A percentile compares a stretch with the other conserved stretches of the same genome.
Evolutionary conservation across 1,139 yeast genomes (phyloP).

Genomic region (Spencermartinsiella ligniputridi): DNA sequence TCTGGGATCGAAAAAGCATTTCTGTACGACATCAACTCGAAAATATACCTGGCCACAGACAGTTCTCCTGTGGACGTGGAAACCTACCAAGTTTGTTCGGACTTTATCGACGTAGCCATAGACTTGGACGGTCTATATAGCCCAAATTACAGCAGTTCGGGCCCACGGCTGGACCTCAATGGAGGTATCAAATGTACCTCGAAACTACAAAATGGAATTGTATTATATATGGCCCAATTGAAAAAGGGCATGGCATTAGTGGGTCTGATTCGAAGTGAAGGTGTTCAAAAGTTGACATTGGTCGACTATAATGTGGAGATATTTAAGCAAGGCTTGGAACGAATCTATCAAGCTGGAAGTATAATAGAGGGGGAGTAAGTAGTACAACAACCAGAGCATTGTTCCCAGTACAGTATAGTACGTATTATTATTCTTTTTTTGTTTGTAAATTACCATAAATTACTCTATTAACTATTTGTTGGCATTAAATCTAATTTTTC

Average conservation of each 20-base stretch:
- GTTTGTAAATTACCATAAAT: not conserved
- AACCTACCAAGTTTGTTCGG: conserved; percentile 95
- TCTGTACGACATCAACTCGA: conserved; percentile 86
- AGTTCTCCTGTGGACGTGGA: conserved; percentile 94
- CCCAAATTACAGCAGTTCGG: conserved; percentile 5
- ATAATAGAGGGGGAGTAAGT: not conserved
- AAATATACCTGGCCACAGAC: conserved; percentile 93
- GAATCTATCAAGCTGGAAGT: conserved; percentile 51
- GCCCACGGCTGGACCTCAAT: not conserved
- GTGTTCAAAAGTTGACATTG: conserved; percentile 50
- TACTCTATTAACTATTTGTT: conserved; percentile 1
- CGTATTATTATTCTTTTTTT: not conserved
- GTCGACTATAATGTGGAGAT: conserved; percentile 86
- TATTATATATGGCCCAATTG: conserved; percentile 83
- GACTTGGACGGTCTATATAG: conserved; percentile 57
- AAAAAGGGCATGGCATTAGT: conserved; percentile 89
- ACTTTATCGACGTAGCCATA: conserved; percentile 89
- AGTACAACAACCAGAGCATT: no score
- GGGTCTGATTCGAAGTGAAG: conserved; percentile 68
- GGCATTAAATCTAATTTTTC: not conserved
- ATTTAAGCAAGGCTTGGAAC: conserved; percentile 72
- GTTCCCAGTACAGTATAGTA: not conserved
- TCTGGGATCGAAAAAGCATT: conserved; percentile 90
- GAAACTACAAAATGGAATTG: conserved; percentile 73
- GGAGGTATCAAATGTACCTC: conserved; percentile 57